Conservation (phyloP, 2,329 filamentous ascomycete genomes). For the Nothophaeocryptopus gaeumannii region DNA sequence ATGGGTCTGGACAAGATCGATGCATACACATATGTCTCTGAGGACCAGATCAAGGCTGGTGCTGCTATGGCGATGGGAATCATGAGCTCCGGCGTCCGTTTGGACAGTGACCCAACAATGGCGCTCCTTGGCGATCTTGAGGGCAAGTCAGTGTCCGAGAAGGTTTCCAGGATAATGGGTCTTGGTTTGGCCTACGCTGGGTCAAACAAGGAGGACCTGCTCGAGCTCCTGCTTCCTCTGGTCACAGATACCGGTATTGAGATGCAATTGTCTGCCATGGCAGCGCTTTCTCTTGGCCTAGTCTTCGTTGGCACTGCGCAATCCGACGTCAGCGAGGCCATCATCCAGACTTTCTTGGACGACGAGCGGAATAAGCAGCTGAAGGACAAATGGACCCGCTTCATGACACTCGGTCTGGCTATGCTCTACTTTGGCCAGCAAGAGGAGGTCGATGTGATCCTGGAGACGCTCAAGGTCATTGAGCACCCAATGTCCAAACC, state of each 20-base stretch:
- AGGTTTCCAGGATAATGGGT: slow-evolving; percentile 89
- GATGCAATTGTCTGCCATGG: slow-evolving; percentile 97
- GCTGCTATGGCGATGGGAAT: slow-evolving; percentile 92
- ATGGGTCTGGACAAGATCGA: slow-evolving; percentile 90
- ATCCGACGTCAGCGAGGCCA: slow-evolving; percentile 84
- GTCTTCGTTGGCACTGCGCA: slow-evolving; percentile 92
- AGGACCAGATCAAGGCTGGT: slow-evolving; percentile 84
- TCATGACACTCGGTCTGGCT: slow-evolving; percentile 89
- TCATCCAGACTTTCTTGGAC: slow-evolving; percentile 88
- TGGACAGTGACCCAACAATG: slow-evolving; percentile 86
- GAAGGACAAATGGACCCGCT: slow-evolving; percentile 97
- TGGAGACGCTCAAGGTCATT: slow-evolving; percentile 94
- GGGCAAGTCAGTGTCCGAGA: slow-evolving; percentile 72
- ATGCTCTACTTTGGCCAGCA: slow-evolving; percentile 94
- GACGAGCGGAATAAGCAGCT: slow-evolving; percentile 87
- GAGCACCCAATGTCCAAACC: slow-evolving; percentile 96
- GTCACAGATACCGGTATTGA: slow-evolving; percentile 79
- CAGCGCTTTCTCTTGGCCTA: slow-evolving; percentile 82
- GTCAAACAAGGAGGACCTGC: slow-evolving; percentile 84
- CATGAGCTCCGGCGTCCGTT: slow-evolving; percentile 85
- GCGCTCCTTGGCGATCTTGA: slow-evolving; percentile 82
- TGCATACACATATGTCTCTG: slow-evolving; percentile 81
- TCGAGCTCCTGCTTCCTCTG: slow-evolving; percentile 81
- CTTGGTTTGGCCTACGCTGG: slow-evolving; percentile 92
- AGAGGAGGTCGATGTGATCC: slow-evolving; percentile 96